These are phyloP conservation scores for Mesembryanthemum crystallinum DNA, from an alignment of 148 eudicot species.

Conservation along the genomic window DNA sequence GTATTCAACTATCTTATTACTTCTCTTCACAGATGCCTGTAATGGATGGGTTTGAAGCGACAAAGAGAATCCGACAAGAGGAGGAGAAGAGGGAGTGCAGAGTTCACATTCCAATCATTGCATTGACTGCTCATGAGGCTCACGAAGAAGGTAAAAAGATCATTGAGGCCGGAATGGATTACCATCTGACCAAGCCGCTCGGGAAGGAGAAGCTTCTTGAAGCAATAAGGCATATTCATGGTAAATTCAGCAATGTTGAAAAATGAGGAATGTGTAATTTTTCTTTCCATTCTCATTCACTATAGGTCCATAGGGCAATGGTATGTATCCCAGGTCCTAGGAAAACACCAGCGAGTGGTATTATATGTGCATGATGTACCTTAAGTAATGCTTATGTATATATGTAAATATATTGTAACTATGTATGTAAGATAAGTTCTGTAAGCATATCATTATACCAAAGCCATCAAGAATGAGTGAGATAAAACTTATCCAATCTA, in stretches of 20 bases:
- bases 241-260: background rate
- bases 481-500: no score
- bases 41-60: conserved; percentile 72
- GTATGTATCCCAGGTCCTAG: background rate
- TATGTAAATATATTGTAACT: background rate
- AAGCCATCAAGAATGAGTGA: background rate
- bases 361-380: background rate
- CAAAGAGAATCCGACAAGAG: conserved; percentile 53
- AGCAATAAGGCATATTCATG: conserved; percentile 20
- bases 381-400: background rate
- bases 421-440: background rate
- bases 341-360: background rate
- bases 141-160: conserved; percentile 45
- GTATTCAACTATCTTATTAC: no score
- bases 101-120: conserved; percentile 60
- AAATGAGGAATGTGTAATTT: background rate
- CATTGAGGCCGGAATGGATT: conserved; percentile 55
- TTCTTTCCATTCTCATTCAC: background rate
- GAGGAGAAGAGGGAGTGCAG: conserved; percentile 51
- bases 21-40: conserved; percentile 53
- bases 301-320: background rate
- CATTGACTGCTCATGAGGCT: conserved; percentile 56
- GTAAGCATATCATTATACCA: background rate
- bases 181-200: conserved; percentile 57
- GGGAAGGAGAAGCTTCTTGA: conserved; percentile 37